These are phyloP conservation scores for Phlegmacium glaucopus DNA, from an alignment of 768 basidiomycete species.

Conservation along the genomic window DNA sequence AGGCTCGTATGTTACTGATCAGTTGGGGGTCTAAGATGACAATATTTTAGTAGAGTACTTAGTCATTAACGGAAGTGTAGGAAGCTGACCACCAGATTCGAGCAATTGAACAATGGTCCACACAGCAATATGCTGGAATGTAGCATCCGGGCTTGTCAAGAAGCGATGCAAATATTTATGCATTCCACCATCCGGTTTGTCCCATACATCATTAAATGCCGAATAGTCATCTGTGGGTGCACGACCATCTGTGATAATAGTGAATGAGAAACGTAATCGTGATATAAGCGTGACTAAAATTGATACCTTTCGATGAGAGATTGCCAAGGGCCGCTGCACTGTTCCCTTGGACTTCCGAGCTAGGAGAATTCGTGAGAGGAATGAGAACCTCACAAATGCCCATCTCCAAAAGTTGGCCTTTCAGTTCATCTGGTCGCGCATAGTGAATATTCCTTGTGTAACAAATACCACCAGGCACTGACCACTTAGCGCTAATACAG, in stretches of 20 bases:
- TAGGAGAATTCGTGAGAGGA: conserved; percentile 92
- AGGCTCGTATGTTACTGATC: conserved; percentile 86
- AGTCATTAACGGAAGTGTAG: background rate
- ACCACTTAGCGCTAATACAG: conserved; percentile 95
- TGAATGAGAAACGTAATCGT: background rate
- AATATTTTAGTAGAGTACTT: background rate
- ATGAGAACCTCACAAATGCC: conserved; percentile 97
- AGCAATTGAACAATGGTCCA: conserved; percentile 99
- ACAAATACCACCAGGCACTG: conserved; percentile 22
- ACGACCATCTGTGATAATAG: conserved; percentile 55
- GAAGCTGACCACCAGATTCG: conserved; percentile 77
- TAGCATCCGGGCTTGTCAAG: conserved; percentile 88
- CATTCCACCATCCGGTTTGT: conserved; percentile 96
- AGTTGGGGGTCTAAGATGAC: conserved; percentile 70
- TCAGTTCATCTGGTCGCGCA: conserved; percentile 78
- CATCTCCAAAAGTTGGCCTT: conserved; percentile 96
- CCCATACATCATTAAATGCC: conserved; percentile 98
- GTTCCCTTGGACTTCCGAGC: conserved; percentile 98
- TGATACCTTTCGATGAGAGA: conserved; percentile 88
- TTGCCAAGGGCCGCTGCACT: conserved; percentile 98
- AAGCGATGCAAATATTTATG: conserved; percentile 94
- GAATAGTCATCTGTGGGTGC: conserved; percentile 85
- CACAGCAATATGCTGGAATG: conserved; percentile 99
- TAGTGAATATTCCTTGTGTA: background rate
- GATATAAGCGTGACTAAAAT: background rate